A percentile compares a stretch with the other conserved stretches of the same genome.
Evolutionary conservation across 345 rosid genomes (phyloP).

Genomic region (Citrus trifoliata): DNA sequence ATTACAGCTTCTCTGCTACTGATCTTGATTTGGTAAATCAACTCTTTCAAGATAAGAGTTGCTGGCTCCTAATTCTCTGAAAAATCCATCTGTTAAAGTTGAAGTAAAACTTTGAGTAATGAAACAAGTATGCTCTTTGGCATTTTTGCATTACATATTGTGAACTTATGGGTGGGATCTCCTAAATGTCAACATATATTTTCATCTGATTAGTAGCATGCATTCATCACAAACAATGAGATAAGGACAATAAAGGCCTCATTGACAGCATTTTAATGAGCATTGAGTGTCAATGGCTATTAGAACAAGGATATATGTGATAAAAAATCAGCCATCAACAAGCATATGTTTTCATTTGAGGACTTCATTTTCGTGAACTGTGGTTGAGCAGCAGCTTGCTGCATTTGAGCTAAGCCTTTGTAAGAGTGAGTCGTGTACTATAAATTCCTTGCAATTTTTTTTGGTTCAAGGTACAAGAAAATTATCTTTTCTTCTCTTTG

Average conservation of each 20-base stretch:
- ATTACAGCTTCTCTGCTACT: too few species aligned
- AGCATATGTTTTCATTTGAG: too few species aligned
- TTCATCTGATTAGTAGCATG: not conserved
- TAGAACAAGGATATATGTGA: not conserved
- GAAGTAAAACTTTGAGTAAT: not conserved
- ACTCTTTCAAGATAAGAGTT: constrained; percentile 44
- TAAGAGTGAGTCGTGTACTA: too few species aligned
- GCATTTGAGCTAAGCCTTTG: too few species aligned
- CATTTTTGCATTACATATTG: not conserved
- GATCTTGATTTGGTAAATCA: constrained; percentile 68
- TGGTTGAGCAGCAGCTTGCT: too few species aligned
- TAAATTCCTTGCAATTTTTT: too few species aligned
- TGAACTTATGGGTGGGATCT: not conserved
- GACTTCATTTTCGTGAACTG: too few species aligned
- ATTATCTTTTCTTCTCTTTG: too few species aligned
- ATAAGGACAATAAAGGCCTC: not conserved
- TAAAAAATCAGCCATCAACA: not conserved
- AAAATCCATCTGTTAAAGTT: constrained; percentile 56
- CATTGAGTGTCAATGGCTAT: not conserved
- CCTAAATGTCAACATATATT: not conserved
- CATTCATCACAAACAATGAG: not conserved
- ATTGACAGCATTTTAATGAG: too few species aligned
- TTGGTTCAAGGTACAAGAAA: too few species aligned
- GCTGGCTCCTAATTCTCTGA: constrained; percentile 80
- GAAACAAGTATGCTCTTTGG: not conserved